Base-by-base conservation (phyloP, 305 asterid species). In the Solanum hybrid region DNA sequence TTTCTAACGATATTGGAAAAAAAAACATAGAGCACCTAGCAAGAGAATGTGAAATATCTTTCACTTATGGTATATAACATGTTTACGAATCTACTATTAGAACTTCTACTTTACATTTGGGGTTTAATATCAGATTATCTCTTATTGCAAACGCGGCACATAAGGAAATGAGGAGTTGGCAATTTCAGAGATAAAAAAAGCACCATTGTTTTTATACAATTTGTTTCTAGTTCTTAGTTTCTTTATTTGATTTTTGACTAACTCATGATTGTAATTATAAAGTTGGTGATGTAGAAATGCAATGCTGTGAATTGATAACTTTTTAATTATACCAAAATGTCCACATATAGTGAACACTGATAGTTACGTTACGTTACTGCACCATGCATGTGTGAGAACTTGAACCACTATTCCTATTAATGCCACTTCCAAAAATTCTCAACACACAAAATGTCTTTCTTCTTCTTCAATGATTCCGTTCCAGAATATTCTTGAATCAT, bases 401-500 rank as follows among this genome's bases (percentile, higher is more conserved):
- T 46, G 51, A 75, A 87, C 11, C 38, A 46, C 27, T 46, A 46
- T 29, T 82, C 9, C 6, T 42, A 79, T 82, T 82, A 51, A 51
- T 51, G 87, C 87, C 73, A 5, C 40, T 60, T 60, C 11, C 71
- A 1, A 60, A 60, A 60, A 60, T 60, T 60, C 24, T 60, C 71
- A 20, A 60, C 71, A 16, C 7, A 24, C 1, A 10, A 6, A 72
- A 6, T 22, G 26, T 2, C 85, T 51, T 29, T 46, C 64, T 46
- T 26, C 78, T 66, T 42, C 80, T 73, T 29, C 82, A 82, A 71
- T 71, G 5, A 69, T 69, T 13, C 40, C 8, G 73, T 64, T 80
- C 90, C 7, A 82, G 90, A 89, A 40, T 37, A 8, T 81, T 89
- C 90, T n/a, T 66, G 32, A 24, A 46, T 46, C 64, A 46, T 46